A percentile compares a stretch with the other conserved stretches of the same genome.
Evolutionary conservation across 2,329 filamentous ascomycete genomes (phyloP).

Genomic region (Cladosporium phlei): DNA sequence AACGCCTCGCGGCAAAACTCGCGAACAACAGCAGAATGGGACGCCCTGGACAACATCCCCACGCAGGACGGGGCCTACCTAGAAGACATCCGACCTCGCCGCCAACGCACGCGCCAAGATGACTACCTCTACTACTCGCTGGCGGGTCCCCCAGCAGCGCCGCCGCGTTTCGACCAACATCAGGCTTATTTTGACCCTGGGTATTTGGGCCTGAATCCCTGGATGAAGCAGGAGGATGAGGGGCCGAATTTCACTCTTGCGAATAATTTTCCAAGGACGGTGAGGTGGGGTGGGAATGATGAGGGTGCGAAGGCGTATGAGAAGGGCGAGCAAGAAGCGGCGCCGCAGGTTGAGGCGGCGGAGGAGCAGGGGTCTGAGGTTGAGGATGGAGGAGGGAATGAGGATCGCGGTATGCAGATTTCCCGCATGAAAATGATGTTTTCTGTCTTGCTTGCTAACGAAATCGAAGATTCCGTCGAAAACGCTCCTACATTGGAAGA

Average conservation of each 20-base stretch:
- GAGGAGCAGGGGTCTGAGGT: constrained; percentile 3
- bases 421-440: neutral
- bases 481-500: constrained; percentile 13
- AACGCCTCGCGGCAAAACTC: no score
- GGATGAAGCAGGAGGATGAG: constrained; percentile 21
- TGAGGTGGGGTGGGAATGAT: constrained; percentile 18
- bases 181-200: constrained; percentile 26
- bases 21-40: no score
- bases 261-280: constrained; percentile 24
- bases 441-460: neutral
- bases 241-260: constrained; percentile 23
- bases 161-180: constrained; percentile 15
- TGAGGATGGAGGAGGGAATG: constrained; percentile 1
- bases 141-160: constrained; percentile 5
- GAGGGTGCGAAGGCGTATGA: constrained; percentile 17
- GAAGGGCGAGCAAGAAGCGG: constrained; percentile 24
- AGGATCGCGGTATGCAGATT: neutral
- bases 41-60: neutral
- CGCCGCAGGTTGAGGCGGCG: constrained; percentile 20
- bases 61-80: neutral
- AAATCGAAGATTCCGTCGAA: constrained; percentile 1
- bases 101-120: constrained; percentile 10
- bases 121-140: constrained; percentile 14
- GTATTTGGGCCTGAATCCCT: constrained; percentile 24
- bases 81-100: constrained; percentile 10